These are phyloP conservation scores for Penicillium flavigenum DNA, from an alignment of 495 filamentous ascomycete genomes.

Conservation along the genomic window DNA sequence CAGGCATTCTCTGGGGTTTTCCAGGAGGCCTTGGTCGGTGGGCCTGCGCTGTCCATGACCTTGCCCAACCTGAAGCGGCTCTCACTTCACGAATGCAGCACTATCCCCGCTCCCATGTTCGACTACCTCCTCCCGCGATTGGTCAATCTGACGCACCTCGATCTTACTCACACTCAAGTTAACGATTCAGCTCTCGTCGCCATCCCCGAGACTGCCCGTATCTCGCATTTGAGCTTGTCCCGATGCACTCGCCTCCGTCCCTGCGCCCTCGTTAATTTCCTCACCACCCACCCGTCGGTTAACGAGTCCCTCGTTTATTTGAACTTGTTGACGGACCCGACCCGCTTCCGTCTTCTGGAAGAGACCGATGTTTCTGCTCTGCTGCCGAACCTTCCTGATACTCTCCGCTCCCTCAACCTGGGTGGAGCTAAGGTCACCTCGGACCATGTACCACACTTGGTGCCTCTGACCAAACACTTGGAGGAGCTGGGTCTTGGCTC, in stretches of 20 bases:
- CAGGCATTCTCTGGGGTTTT: conserved; percentile 65
- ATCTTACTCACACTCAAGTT: conserved; percentile 76
- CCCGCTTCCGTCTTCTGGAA: conserved; percentile 70
- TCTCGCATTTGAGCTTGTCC: conserved; percentile 79
- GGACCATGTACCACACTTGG: conserved; percentile 61
- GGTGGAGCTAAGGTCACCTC: conserved; percentile 70
- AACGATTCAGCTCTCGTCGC: conserved; percentile 69
- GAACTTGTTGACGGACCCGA: conserved; percentile 72
- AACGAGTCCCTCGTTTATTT: conserved; percentile 64
- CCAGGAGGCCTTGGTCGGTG: conserved; percentile 43
- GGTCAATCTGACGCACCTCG: conserved; percentile 71
- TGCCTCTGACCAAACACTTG: conserved; percentile 73
- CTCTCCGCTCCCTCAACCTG: conserved; percentile 72
- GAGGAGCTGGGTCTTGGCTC: conserved; percentile 75
- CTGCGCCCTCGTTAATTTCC: conserved; percentile 65
- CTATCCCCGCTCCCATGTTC: conserved; percentile 65
- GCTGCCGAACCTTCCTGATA: conserved; percentile 64
- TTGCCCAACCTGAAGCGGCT: conserved; percentile 64
- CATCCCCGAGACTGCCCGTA: conserved; percentile 67
- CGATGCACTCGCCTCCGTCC: conserved; percentile 74
- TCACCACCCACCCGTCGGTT: conserved; percentile 70
- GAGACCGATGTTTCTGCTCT: conserved; percentile 63
- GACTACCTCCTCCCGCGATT: conserved; percentile 70
- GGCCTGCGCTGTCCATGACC: conserved; percentile 42
- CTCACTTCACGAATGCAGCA: conserved; percentile 79